Conservation (phyloP, 306 rosid species). For the Canavalia ensiformis region DNA sequence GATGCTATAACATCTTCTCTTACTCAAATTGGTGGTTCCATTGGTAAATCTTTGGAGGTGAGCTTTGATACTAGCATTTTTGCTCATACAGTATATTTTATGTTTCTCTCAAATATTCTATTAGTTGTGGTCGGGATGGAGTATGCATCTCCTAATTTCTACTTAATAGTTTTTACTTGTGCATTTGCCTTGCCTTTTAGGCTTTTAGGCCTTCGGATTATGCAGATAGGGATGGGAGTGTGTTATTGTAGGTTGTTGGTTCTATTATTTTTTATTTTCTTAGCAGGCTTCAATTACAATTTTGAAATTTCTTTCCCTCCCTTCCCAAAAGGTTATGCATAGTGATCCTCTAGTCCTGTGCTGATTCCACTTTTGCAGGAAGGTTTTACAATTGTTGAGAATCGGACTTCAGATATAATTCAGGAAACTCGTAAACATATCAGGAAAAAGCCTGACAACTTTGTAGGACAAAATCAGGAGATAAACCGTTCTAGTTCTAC, state of each 20-base stretch:
- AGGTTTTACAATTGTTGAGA: conserved; percentile 82
- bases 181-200: conserved; percentile 20
- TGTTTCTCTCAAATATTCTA: conserved; percentile 8
- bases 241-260: conserved; percentile 15
- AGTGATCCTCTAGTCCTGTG: conserved; percentile 36
- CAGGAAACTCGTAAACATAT: conserved; percentile 97
- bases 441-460: conserved; percentile 68
- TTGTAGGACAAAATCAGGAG: conserved; percentile 58
- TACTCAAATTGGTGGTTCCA: conserved; percentile 80
- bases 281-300: conserved; percentile 12
- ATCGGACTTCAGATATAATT: conserved; percentile 79
- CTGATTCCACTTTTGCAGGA: conserved; percentile 61
- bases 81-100: not conserved
- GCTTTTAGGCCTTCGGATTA: not conserved
- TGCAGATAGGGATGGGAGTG: conserved; percentile 17
- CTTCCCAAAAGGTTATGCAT: not conserved
- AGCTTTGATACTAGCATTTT: conserved; percentile 37
- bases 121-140: not conserved
- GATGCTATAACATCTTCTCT: conserved; percentile 87
- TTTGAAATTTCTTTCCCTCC: conserved; percentile 1
- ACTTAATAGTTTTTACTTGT: not conserved
- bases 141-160: conserved; percentile 33
- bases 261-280: not conserved
- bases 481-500: conserved; percentile 57
- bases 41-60: conserved; percentile 98